Evolutionary conservation across 768 basidiomycete genomes (phyloP), one percentile per base, ranked within the genome.

Genomic region (Tephrocybe rancida): DNA sequence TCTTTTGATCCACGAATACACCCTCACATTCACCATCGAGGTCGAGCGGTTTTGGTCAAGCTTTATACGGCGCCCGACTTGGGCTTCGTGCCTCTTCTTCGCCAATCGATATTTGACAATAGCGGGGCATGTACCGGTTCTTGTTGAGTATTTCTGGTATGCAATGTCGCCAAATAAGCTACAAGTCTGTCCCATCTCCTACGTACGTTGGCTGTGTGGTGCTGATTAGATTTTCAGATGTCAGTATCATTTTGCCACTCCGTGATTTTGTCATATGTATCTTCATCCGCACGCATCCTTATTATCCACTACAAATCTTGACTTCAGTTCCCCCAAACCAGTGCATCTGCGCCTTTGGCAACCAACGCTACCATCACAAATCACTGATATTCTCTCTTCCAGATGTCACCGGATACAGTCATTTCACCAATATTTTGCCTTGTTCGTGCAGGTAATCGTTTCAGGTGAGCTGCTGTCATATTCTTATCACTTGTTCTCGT

Each of bases 1-100:
- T 5, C 43, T 66, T 3, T 54, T 69, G 2, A 57, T 64, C 25
- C 75, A 78, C 43, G 78, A 79, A 61, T 77, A 74, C 46, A n/a
- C 67, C 21, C 62, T 79, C 35, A 80, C 77, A 2, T 54, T 78
- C 8, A 24, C 59, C 0, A 44, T 39, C 22, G 78, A 80, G 51
- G 53, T 74, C 9, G 62, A 65, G 47, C 61, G 68, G 26, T 75
- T 71, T 59, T 79, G 79, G 78, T 8, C 24, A 1, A 52, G 22
- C 14, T 41, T 59, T 51, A 34, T 48, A 21, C 26, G 35, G 21
- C 16, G 55, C n/a, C 26, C 60, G 4, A 64, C 63, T 27, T 64
- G 64, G 64, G 61, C 61, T 0, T 55, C 56, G 14, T 39, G 58
- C 3, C 56, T 74, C 16, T 75, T 76, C 62, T 66, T 70, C 41